These are phyloP conservation scores for Penicillium cataractarum DNA, from an alignment of 495 filamentous ascomycete species.

Conservation along the genomic window DNA sequence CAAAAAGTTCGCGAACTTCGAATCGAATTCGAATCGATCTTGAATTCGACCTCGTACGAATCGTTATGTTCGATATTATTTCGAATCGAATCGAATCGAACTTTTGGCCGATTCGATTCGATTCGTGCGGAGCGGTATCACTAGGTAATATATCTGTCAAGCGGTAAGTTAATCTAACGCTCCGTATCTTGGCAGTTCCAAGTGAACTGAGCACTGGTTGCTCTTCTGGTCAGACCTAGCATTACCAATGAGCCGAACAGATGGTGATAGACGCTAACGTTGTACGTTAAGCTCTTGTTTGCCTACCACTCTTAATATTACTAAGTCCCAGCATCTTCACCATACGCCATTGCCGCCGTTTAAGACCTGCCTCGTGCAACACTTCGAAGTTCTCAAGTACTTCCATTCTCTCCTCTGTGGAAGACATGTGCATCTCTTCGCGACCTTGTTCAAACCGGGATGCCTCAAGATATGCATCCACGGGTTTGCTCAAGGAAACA, in stretches of 20 bases:
- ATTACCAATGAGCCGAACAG: not conserved
- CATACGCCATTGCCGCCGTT: not conserved
- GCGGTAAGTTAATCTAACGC: not conserved
- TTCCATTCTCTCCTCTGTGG: slow-evolving; percentile 3
- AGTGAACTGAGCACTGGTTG: not conserved
- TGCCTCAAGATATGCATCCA: slow-evolving; percentile 2
- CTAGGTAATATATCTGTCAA: not conserved
- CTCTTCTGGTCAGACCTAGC: not conserved
- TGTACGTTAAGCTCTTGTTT: not conserved
- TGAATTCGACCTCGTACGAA: too few species aligned
- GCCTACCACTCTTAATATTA: not conserved
- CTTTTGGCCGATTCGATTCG: too few species aligned
- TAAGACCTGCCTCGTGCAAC: not conserved
- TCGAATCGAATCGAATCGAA: too few species aligned
- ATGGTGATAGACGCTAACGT: slow-evolving; percentile 1
- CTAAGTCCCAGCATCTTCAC: slow-evolving; percentile 1
- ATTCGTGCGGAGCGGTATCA: too few species aligned
- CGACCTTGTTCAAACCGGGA: slow-evolving; percentile 6
- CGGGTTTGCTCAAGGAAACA: not conserved
- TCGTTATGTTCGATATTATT: too few species aligned
- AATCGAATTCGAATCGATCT: too few species aligned
- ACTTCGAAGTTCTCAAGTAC: slow-evolving; percentile 4
- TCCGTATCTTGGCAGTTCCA: not conserved
- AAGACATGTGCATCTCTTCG: slow-evolving; percentile 5
- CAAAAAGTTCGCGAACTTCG: too few species aligned